phyloP scores from a whole-genome alignment of 331 rosid genomes.

The Quercus tomentella region DNA sequence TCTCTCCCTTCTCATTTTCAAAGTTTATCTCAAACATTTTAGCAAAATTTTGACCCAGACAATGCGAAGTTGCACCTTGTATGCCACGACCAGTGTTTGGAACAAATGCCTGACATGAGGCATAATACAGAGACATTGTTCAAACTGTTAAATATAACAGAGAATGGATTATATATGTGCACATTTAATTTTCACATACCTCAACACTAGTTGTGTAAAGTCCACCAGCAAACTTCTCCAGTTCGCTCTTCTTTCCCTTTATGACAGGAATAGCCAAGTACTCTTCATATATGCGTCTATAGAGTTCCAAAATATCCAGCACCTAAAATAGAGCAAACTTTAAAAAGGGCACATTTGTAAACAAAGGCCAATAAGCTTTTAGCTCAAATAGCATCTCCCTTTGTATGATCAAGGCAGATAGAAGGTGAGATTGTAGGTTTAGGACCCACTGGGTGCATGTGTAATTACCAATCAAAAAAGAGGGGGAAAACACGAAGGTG shows the following conservation, averaged over 20 bases:
- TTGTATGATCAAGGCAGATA: no score
- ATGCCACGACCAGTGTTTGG: slow-evolving; percentile 96
- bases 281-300: slow-evolving; percentile 90
- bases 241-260: slow-evolving; percentile 93
- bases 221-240: slow-evolving; percentile 98
- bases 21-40: slow-evolving; percentile 92
- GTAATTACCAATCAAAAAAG: no score
- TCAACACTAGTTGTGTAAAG: slow-evolving; percentile 97
- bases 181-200: slow-evolving; percentile 33
- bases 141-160: neutral
- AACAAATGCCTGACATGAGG: slow-evolving; percentile 65
- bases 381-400: no score
- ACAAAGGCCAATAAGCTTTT: neutral
- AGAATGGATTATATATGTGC: neutral
- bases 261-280: slow-evolving; percentile 88
- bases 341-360: neutral
- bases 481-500: neutral
- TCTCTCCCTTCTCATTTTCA: slow-evolving; percentile 93
- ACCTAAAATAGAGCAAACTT: slow-evolving; percentile 54
- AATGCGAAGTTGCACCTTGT: slow-evolving; percentile 98
- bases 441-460: no score
- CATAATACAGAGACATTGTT: neutral
- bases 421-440: no score
- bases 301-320: slow-evolving; percentile 75
- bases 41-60: slow-evolving; percentile 97